These are phyloP conservation scores for Trifolium pratense DNA, from an alignment of 306 rosid species.

Conservation along the genomic window DNA sequence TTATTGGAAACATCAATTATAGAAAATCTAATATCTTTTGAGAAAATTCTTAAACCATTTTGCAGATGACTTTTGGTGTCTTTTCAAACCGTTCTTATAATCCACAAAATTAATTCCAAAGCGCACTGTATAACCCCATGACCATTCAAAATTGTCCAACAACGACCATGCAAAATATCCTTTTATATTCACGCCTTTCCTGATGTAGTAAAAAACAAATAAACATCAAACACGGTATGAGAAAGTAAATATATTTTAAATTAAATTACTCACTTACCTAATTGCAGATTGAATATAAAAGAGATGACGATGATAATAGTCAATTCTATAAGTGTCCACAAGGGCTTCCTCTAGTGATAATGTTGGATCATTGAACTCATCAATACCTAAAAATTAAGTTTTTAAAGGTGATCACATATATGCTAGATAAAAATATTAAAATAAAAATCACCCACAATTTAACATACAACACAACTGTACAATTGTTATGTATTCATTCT, in stretches of 20 bases:
- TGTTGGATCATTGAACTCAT: constrained; percentile 51
- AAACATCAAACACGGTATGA: not conserved
- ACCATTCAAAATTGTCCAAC: constrained; percentile 68
- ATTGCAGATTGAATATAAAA: constrained; percentile 51
- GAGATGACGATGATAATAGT: constrained; percentile 55
- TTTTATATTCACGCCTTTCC: constrained; percentile 55
- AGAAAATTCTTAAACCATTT: constrained; percentile 60
- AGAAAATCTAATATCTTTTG: constrained; percentile 4
- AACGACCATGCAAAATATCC: constrained; percentile 78
- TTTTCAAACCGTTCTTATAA: constrained; percentile 42
- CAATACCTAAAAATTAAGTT: constrained; percentile 46
- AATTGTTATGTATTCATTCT: not conserved
- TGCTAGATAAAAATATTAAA: not conserved
- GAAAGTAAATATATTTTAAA: not conserved
- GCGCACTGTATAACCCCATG: constrained; percentile 46
- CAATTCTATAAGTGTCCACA: constrained; percentile 52
- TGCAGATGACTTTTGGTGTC: constrained; percentile 55
- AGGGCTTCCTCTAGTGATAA: constrained; percentile 53
- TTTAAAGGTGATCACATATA: not conserved
- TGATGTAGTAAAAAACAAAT: not conserved
- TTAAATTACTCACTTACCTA: constrained; percentile 26
- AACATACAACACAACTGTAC: not conserved
- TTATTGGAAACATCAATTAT: not conserved
- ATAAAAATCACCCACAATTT: not conserved
- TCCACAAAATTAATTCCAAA: constrained; percentile 65